phyloP scores from a whole-genome alignment of 192 early-diverging fungal genomes.

The Chytriomyces confervae region DNA sequence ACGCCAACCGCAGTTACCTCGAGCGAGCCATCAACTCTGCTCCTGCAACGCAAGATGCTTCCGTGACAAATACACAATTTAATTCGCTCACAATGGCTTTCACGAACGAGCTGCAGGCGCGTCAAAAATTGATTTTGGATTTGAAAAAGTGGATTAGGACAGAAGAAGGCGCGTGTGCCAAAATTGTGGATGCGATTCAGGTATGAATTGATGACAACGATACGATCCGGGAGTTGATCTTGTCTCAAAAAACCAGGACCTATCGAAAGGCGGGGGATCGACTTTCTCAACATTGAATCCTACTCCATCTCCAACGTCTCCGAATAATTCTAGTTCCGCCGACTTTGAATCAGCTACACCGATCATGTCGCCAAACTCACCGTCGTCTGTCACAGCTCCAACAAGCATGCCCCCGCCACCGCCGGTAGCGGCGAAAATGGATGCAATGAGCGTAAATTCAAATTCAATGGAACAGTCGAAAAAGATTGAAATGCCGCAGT shows the following conservation, averaged over 20 bases:
- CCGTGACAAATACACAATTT: conserved; percentile 9
- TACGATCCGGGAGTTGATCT: too few relatives aligned
- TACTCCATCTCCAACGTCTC: neutral
- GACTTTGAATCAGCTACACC: neutral
- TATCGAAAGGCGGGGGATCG: neutral
- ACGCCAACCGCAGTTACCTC: conserved; percentile 23
- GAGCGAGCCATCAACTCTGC: conserved; percentile 23
- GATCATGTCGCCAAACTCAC: neutral
- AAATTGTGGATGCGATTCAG: conserved; percentile 29
- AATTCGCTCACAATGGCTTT: conserved; percentile 23
- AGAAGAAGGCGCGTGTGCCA: conserved; percentile 15
- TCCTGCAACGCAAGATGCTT: neutral
- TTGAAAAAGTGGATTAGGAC: conserved; percentile 31
- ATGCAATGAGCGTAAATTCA: neutral
- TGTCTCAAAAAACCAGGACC: too few relatives aligned
- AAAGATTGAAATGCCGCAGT: too few relatives aligned
- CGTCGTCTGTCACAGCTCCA: too few relatives aligned
- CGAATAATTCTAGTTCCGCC: neutral
- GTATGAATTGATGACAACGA: neutral
- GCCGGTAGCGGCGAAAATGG: neutral
- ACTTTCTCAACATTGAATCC: neutral
- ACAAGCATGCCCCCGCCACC: conserved; percentile 4
- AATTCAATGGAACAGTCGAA: neutral
- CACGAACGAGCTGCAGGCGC: conserved; percentile 20
- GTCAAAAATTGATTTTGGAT: conserved; percentile 29